Evolutionary conservation across 768 basidiomycete genomes (phyloP), one percentile per base, ranked within the genome.

Genomic region (Pleurotus sapidus): DNA sequence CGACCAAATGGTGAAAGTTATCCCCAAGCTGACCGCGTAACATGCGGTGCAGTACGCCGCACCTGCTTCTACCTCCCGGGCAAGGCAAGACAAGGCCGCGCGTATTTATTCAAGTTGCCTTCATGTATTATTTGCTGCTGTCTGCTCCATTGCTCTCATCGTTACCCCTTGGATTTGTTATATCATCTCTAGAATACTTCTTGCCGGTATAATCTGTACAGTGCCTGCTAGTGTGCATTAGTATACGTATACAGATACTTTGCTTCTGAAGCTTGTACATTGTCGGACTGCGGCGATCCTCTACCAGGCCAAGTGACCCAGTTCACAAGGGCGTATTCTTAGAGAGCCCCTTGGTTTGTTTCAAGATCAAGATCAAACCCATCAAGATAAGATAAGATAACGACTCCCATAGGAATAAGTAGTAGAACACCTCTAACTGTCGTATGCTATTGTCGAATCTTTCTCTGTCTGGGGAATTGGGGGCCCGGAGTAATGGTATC

Each of bases 1-100:
- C 57, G 88, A 91, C 72, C 86, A 91, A 70, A 83, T 92, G 76
- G 76, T 90, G 67, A 88, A 88, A 63, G 89, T 91, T 59, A 82
- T 89, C 14, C 84, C 86, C 17, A 91, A 91, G 69, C 72, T 91
- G 54, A 81, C 79, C 43, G 88, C 89, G n/a, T 82, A 25, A 57
- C 18, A 39, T 14, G 42, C 42, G 8, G 5, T 7, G 42, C 42
- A 34, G 20, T 20, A 20, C 20, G 20, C 42, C 20, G 20, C 42
- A 45, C 42, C 14, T n/a, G 7, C 42, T 45, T 45, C 20, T 45
- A 7, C 42, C 30, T 34, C 30, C 30, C 9, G 9, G 11, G 9
- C 30, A 34, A 34, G 30, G 11, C 30, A 34, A 34, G 30, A 34
- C 7, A 45, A 45, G n/a, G 6, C 42, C 8, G 42, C n/a, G 9